These are phyloP conservation scores for Mycogone perniciosa DNA, from an alignment of 2,329 filamentous ascomycete species.

Conservation along the genomic window DNA sequence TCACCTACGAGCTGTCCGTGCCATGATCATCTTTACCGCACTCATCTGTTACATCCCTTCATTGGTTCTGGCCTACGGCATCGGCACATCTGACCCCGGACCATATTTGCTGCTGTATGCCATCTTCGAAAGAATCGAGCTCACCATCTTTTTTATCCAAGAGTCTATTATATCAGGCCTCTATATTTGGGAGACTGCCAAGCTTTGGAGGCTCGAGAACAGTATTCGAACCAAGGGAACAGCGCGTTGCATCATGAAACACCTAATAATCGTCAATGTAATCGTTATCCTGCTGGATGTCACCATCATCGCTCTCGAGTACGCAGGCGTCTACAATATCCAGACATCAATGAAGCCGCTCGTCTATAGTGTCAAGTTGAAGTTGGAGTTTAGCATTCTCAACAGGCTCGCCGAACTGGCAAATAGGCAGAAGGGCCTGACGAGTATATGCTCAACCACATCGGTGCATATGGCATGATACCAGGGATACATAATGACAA, in stretches of 20 bases:
- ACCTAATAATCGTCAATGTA: conserved; percentile 36
- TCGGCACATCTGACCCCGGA: neutral
- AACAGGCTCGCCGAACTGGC: conserved; percentile 23
- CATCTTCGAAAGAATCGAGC: conserved; percentile 44
- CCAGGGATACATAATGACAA: too few species aligned
- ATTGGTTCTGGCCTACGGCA: too few species aligned
- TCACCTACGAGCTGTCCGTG: too few species aligned
- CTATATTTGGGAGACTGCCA: conserved; percentile 32
- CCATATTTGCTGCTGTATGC: conserved; percentile 26
- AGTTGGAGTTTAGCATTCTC: conserved; percentile 27
- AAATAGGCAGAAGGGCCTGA: too few species aligned
- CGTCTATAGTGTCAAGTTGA: conserved; percentile 27
- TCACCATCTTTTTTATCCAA: conserved; percentile 48
- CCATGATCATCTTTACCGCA: too few species aligned
- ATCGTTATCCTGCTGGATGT: conserved; percentile 35
- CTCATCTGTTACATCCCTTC: too few species aligned
- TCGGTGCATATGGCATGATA: too few species aligned
- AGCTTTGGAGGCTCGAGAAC: conserved; percentile 15
- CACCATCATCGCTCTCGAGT: conserved; percentile 25
- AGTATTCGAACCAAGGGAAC: conserved; percentile 34
- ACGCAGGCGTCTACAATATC: conserved; percentile 19
- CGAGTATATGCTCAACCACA: too few species aligned
- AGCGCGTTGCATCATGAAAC: conserved; percentile 13
- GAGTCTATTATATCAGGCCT: conserved; percentile 44
- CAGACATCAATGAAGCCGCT: conserved; percentile 26